A percentile compares a stretch with the other conserved stretches of the same genome.
Conservation (phyloP, 2,329 filamentous ascomycete genomes). For the Nigrospora oryzae region DNA sequence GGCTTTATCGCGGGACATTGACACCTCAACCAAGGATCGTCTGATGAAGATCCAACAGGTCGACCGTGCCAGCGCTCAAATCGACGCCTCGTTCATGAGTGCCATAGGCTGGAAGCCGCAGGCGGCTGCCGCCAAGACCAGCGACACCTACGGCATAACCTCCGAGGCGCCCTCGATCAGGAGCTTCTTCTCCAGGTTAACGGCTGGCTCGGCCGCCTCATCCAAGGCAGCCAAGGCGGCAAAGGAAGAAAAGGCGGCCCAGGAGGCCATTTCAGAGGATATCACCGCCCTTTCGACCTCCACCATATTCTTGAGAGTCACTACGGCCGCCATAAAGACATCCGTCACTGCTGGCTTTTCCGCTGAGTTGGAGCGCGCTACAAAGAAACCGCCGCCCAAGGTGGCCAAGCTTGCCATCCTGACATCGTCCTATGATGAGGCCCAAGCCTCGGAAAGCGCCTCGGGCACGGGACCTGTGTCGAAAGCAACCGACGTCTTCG, state of each 20-base stretch:
- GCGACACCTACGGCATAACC: constrained; percentile 39
- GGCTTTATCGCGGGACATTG: constrained; percentile 67
- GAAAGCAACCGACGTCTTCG: constrained; percentile 70
- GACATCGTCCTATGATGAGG: constrained; percentile 84
- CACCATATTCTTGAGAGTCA: constrained; percentile 82
- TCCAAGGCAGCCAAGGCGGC: constrained; percentile 47
- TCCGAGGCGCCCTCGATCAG: constrained; percentile 56
- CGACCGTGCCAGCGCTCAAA: constrained; percentile 79
- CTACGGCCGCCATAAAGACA: constrained; percentile 73
- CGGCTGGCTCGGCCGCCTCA: constrained; percentile 34
- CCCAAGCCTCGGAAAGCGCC: constrained; percentile 53
- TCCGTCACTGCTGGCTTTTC: constrained; percentile 66
- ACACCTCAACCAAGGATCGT: constrained; percentile 75
- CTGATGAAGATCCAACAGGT: constrained; percentile 82
- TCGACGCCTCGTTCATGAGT: constrained; percentile 84
- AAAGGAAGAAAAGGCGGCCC: constrained; percentile 53
- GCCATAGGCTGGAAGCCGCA: constrained; percentile 75
- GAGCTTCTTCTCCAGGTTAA: constrained; percentile 75
- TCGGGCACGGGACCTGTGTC: constrained; percentile 34
- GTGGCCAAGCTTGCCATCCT: constrained; percentile 78
- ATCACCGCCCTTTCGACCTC: constrained; percentile 63
- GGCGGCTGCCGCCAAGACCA: constrained; percentile 29
- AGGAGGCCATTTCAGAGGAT: constrained; percentile 60
- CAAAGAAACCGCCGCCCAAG: constrained; percentile 93
- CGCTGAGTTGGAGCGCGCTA: constrained; percentile 84